These are phyloP conservation scores for Macrophomina pseudophaseolina DNA, from an alignment of 2,329 filamentous ascomycete genomes.

Conservation along the genomic window DNA sequence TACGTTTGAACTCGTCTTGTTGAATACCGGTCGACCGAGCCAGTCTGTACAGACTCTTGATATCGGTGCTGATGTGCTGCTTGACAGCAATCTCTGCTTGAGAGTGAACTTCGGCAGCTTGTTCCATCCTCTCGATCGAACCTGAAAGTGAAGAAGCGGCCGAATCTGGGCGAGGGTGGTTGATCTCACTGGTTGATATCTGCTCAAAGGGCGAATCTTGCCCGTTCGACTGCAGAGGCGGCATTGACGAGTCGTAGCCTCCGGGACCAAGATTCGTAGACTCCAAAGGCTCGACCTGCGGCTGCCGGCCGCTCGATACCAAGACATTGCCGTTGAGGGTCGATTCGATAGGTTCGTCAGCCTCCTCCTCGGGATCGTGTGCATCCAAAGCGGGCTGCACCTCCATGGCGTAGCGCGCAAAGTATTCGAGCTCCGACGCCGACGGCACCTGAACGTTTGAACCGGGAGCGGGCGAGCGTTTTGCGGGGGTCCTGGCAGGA, in stretches of 20 bases:
- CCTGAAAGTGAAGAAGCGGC: slow-evolving; percentile 39
- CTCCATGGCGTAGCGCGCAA: slow-evolving; percentile 72
- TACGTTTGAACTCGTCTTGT: slow-evolving; percentile 73
- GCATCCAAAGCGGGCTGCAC: slow-evolving; percentile 82
- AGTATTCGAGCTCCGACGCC: slow-evolving; percentile 71
- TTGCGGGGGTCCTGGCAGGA: slow-evolving; percentile 58
- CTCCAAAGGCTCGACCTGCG: slow-evolving; percentile 51
- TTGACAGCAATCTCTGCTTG: slow-evolving; percentile 75
- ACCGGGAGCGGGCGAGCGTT: slow-evolving; percentile 67
- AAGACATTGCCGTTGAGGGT: slow-evolving; percentile 61
- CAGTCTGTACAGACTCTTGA: slow-evolving; percentile 77
- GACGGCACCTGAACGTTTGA: slow-evolving; percentile 43
- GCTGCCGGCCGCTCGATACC: slow-evolving; percentile 40
- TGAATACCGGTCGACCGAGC: slow-evolving; percentile 75
- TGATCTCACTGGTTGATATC: slow-evolving; percentile 23
- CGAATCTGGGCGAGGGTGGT: slow-evolving; percentile 42
- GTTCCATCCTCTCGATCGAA: slow-evolving; percentile 63
- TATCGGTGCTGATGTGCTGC: slow-evolving; percentile 77
- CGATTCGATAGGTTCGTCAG: slow-evolving; percentile 52
- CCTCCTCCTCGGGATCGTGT: slow-evolving; percentile 77
- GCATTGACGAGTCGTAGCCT: slow-evolving; percentile 41
- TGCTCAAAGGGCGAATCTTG: slow-evolving; percentile 18
- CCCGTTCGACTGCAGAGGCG: slow-evolving; percentile 27
- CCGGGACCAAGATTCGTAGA: slow-evolving; percentile 41
- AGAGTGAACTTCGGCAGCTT: slow-evolving; percentile 61